Conservation (phyloP, 495 filamentous ascomycete species). For the Aspergillus haitiensis region DNA sequence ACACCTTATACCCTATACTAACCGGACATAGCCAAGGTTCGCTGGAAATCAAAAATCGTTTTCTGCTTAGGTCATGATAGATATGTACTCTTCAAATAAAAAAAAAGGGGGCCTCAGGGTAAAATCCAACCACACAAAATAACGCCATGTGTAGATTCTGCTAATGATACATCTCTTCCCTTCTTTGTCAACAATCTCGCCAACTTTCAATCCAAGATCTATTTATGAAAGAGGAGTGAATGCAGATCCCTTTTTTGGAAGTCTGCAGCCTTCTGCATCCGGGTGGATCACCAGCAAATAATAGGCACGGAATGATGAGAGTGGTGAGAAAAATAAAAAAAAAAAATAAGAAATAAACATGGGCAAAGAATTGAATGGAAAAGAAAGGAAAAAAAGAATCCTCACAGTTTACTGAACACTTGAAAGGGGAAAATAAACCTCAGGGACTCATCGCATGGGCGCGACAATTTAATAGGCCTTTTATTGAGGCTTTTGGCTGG, state of each 20-base stretch:
- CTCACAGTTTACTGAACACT: too few relatives aligned
- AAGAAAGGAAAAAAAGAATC: conserved; percentile 7
- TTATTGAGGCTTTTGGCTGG: conserved; percentile 36
- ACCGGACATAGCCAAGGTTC: too few relatives aligned
- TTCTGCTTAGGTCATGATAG: too few relatives aligned
- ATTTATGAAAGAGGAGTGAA: conserved; percentile 4
- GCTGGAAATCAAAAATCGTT: too few relatives aligned
- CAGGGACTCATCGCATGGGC: conserved; percentile 8
- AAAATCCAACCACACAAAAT: background rate
- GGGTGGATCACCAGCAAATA: background rate
- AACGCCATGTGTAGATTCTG: conserved; percentile 2
- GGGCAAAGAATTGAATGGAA: background rate
- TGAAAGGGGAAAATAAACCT: background rate
- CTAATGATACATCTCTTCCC: conserved; percentile 17
- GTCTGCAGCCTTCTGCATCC: background rate
- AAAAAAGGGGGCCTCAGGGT: background rate
- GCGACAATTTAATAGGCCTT: conserved; percentile 7
- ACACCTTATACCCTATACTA: too few relatives aligned
- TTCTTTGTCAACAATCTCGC: conserved; percentile 6
- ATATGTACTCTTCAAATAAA: background rate
- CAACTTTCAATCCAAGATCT: conserved; percentile 14
- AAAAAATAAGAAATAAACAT: background rate
- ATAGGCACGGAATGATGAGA: background rate
- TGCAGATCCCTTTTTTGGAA: conserved; percentile 4
- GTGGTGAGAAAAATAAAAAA: background rate